Base-by-base conservation (phyloP, 192 early-diverging fungal genomes). In the Mortierella claussenii region DNA sequence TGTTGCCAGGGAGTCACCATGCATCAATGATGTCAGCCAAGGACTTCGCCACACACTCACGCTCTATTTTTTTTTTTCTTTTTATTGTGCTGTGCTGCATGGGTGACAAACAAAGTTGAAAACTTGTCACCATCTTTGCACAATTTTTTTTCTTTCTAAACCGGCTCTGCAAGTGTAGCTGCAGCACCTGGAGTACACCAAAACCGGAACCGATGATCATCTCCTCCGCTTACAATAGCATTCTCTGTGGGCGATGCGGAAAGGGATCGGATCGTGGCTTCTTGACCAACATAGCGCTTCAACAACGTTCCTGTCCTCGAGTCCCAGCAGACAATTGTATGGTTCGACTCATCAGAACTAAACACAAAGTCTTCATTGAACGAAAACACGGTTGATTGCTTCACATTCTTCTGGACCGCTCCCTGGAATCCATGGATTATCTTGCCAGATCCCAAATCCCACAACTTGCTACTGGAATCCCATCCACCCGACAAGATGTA, bases 371-470 rank as follows among this genome's bases (percentile, higher is more conserved):
- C 73, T 68, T 94, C 92, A 70, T 91, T 90, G 67, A 87, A 83
- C 9, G 87, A 89, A 43, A 94, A 91, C 9, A 82, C 70, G 17
- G 69, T 65, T n/a, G 69, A 73, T 61, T 73, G 63, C 17, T 75
- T 75, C 20, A 65, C 48, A 28, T 78, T 65, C 69, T 84, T 70
- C 30, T 89, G 84, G 28, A 67, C 47, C 27, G 90, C 89, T 11
- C 95, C 94, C 47, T 84, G 80, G 74, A 90, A 98, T 15, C 86
- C 82, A 68, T 89, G 83, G 43, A 96, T 81, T 32, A 90, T 68
- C 34, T 86, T 86, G 0, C 94, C 95, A 23, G 84, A 90, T 15
- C 81, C 79, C 56, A 93, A 75, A 33, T 98, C 96, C 96, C 96
- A 98, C 46, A 97, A 78, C 61, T 88, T 84, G 12, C 86, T 81